These are phyloP conservation scores for Brassica carinata DNA, from an alignment of 345 rosid species.

Conservation along the genomic window DNA sequence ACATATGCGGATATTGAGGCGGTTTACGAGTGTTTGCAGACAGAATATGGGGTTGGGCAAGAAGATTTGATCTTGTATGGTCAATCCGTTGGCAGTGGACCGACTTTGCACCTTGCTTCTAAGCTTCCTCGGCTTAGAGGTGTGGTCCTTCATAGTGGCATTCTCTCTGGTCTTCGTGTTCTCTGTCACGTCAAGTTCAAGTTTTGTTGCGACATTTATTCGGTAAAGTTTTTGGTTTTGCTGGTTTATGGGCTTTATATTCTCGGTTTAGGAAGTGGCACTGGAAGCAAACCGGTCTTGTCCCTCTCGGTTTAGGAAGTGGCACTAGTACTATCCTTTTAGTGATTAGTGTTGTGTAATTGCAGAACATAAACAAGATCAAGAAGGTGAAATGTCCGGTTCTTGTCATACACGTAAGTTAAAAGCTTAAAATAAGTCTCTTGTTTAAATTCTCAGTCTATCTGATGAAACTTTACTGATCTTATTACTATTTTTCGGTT, in stretches of 20 bases:
- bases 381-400: constrained; percentile 88
- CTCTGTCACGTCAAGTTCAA: constrained; percentile 90
- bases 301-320: neutral
- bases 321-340: neutral
- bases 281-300: neutral
- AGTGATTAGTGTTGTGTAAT: constrained; percentile 12
- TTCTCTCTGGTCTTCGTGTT: constrained; percentile 99
- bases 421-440: neutral
- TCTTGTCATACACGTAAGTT: constrained; percentile 90
- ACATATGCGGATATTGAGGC: constrained; percentile 99
- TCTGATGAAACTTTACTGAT: neutral
- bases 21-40: constrained; percentile 86
- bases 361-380: constrained; percentile 88
- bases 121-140: constrained; percentile 97
- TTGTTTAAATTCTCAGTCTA: neutral
- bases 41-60: constrained; percentile 89
- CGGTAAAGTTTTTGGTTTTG: constrained; percentile 43
- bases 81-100: constrained; percentile 98
- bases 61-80: constrained; percentile 93
- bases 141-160: constrained; percentile 95
- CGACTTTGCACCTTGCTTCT: constrained; percentile 92
- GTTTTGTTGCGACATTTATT: constrained; percentile 87
- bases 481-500: neutral
- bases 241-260: neutral
- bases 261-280: neutral